phyloP scores from a whole-genome alignment of 441 rosid genomes.

The Populus hybrid region DNA sequence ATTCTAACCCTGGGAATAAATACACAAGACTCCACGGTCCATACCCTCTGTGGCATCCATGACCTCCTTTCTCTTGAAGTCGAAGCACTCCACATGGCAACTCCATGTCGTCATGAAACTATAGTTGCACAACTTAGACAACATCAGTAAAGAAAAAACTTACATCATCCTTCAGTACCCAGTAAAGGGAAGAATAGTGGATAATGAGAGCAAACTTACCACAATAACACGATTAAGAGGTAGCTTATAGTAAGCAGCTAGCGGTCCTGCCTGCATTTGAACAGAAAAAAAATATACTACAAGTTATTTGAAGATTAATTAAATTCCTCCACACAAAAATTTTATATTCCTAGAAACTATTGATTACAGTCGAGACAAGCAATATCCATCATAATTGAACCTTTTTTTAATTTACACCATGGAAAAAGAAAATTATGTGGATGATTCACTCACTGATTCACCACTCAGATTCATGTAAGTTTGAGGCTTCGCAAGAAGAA shows the following conservation, averaged over 20 bases:
- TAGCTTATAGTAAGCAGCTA: conserved; percentile 87
- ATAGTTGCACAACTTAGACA: conserved; percentile 14
- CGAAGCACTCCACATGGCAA: conserved; percentile 94
- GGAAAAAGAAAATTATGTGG: not conserved
- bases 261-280: conserved; percentile 65
- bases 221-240: conserved; percentile 80
- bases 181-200: conserved; percentile 1
- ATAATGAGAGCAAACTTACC: conserved; percentile 45
- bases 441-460: conserved; percentile 62
- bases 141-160: not conserved
- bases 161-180: conserved; percentile 1
- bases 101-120: conserved; percentile 84
- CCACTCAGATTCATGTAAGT: conserved; percentile 97
- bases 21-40: conserved; percentile 9
- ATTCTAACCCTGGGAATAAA: not conserved
- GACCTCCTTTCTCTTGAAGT: conserved; percentile 79
- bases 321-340: not conserved
- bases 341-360: too few relatives aligned
- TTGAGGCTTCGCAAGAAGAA: conserved; percentile 85
- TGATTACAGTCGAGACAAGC: not conserved
- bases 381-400: not conserved
- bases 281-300: conserved; percentile 15
- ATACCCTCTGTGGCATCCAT: conserved; percentile 83
- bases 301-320: not conserved
- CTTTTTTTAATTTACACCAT: not conserved